Percentiles rank a stretch among this genome's conserved stretches.
These are phyloP conservation scores for Martensiomyces pterosporus DNA, from an alignment of 192 early-diverging fungal species.

Conservation along the genomic window DNA sequence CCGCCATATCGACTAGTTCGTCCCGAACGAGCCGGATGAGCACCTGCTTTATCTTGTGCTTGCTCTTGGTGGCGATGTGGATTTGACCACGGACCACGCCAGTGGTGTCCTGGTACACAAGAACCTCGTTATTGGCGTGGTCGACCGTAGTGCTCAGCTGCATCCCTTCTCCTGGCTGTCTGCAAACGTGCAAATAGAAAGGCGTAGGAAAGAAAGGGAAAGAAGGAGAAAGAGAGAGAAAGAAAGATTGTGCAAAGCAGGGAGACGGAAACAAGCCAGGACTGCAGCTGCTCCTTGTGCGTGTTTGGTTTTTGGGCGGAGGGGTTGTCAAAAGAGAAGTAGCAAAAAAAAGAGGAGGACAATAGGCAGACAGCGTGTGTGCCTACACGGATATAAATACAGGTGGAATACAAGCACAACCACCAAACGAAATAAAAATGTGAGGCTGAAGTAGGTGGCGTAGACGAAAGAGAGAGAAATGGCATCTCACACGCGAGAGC, in stretches of 20 bases:
- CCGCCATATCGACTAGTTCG: constrained; percentile 35
- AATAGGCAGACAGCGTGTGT: no score
- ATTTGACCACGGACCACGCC: constrained; percentile 25
- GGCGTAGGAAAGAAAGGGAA: constrained; percentile 1
- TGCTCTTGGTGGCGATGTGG: constrained; percentile 21
- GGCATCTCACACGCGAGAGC: no score
- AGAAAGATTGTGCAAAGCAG: background rate
- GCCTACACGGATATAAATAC: no score
- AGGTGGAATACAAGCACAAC: no score
- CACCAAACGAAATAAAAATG: no score
- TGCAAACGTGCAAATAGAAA: background rate
- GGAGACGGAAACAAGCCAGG: background rate
- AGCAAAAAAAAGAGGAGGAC: no score
- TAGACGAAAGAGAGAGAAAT: no score
- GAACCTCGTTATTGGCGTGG: constrained; percentile 15
- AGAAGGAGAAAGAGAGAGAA: background rate
- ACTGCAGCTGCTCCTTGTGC: background rate
- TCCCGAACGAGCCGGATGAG: constrained; percentile 27
- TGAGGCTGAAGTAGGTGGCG: no score
- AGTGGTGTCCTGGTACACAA: constrained; percentile 33
- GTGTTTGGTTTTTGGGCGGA: no score
- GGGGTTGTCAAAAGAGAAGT: no score
- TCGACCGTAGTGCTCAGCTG: constrained; percentile 20
- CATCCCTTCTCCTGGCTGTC: no score
- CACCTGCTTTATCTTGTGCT: constrained; percentile 32